A percentile compares a stretch with the other conserved stretches of the same genome.
These are phyloP conservation scores for Hypoxylon sp. DNA, from an alignment of 2,329 filamentous ascomycete species.

Conservation along the genomic window DNA sequence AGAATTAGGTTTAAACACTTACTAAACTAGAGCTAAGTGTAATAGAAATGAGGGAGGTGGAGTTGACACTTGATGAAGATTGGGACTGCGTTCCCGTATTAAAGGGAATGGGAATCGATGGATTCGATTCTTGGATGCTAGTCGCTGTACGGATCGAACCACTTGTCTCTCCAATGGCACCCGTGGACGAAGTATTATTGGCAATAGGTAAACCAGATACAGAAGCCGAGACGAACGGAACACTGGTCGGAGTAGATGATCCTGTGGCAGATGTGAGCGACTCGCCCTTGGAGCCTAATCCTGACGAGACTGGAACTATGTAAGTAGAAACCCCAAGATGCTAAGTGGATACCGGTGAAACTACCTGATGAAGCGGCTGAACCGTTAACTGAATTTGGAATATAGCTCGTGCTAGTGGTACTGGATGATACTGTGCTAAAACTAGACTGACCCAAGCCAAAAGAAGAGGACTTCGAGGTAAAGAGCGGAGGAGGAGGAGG, in stretches of 20 bases:
- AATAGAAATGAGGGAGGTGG: slow-evolving; percentile 10
- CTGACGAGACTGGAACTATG: slow-evolving; percentile 24
- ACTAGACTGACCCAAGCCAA: slow-evolving; percentile 30
- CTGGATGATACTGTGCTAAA: slow-evolving; percentile 22
- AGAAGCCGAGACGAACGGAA: slow-evolving; percentile 5
- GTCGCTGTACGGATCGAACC: slow-evolving; percentile 13
- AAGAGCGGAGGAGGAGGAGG: slow-evolving; percentile 47
- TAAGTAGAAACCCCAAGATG: slow-evolving; percentile 10
- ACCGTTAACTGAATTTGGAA: slow-evolving; percentile 10
- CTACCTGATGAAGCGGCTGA: slow-evolving; percentile 32
- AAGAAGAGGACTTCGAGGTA: slow-evolving; percentile 36
- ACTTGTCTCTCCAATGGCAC: slow-evolving; percentile 26
- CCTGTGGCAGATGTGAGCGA: slow-evolving; percentile 8
- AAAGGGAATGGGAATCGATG: not conserved
- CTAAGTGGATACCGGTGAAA: not conserved
- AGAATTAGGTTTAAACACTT: slow-evolving; percentile 5
- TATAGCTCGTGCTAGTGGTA: slow-evolving; percentile 10
- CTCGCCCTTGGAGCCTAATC: slow-evolving; percentile 10
- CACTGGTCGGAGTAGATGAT: slow-evolving; percentile 8
- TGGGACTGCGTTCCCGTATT: not conserved
- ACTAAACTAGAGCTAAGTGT: slow-evolving; percentile 19
- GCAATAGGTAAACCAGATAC: slow-evolving; percentile 3
- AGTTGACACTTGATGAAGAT: not conserved
- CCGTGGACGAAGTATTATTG: slow-evolving; percentile 22
- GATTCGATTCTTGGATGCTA: slow-evolving; percentile 22